phyloP scores from a whole-genome alignment of 176 grass and related monocot genomes.

The Carex cristatella region DNA sequence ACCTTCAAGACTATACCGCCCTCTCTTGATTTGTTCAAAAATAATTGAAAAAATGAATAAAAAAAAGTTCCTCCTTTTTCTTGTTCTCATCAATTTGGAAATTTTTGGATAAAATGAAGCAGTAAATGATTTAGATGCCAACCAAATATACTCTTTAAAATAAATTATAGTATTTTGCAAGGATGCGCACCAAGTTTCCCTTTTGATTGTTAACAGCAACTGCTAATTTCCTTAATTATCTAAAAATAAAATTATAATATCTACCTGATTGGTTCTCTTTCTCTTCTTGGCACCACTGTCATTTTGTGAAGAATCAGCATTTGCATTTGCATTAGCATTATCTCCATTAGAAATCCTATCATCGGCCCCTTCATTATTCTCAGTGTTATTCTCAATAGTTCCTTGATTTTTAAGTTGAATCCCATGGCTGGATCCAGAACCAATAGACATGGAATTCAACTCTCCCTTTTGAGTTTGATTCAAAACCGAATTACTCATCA shows the following conservation, averaged over 20 bases:
- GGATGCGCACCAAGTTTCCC: not conserved
- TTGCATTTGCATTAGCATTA: constrained; percentile 40
- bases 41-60: not conserved
- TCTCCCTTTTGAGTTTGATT: constrained; percentile 18
- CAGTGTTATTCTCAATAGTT: constrained; percentile 18
- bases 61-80: not conserved
- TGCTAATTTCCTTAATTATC: not conserved
- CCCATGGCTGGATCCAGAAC: constrained; percentile 24
- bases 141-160: not conserved
- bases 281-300: constrained; percentile 67
- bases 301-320: constrained; percentile 64
- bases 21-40: not conserved
- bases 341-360: constrained; percentile 36
- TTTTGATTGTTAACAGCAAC: not conserved
- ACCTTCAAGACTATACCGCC: not conserved
- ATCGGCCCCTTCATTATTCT: constrained; percentile 31
- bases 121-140: not conserved
- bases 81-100: not conserved
- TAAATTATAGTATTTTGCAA: not conserved
- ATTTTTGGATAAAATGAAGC: not conserved
- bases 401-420: constrained; percentile 9
- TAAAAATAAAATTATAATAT: not conserved
- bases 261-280: constrained; percentile 55
- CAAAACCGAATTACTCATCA: constrained; percentile 12
- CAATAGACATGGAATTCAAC: constrained; percentile 18